phyloP scores from a whole-genome alignment of 805 yeast genomes.

The Torulaspora microellipsoides region DNA sequence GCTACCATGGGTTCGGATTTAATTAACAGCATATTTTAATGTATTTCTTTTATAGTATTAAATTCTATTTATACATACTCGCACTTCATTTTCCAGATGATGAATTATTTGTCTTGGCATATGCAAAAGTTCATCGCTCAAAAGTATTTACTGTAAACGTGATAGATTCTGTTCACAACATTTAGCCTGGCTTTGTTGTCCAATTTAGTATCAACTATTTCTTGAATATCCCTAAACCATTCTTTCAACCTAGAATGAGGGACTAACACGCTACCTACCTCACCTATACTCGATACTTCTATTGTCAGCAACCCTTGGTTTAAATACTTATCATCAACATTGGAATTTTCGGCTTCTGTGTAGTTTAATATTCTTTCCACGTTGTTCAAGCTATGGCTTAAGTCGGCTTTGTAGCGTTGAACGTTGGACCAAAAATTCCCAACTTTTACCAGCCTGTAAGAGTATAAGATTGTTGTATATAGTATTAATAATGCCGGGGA shows the following conservation, averaged over 20 bases:
- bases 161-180: conserved; percentile 56
- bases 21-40: conserved; percentile 66
- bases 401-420: conserved; percentile 19
- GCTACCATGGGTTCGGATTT: conserved; percentile 85
- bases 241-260: conserved; percentile 48
- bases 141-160: conserved; percentile 45
- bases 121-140: not conserved
- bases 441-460: conserved; percentile 24
- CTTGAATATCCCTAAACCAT: conserved; percentile 62
- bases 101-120: too few species aligned
- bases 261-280: conserved; percentile 44
- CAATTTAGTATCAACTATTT: conserved; percentile 44
- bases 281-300: conserved; percentile 56
- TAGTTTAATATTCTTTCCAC: conserved; percentile 51
- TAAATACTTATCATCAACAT: conserved; percentile 30
- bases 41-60: not conserved
- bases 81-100: too few species aligned
- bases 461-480: conserved; percentile 41
- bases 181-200: conserved; percentile 39
- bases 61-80: too few species aligned
- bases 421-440: conserved; percentile 28
- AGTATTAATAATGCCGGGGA: conserved; percentile 68
- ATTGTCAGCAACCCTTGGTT: conserved; percentile 61
- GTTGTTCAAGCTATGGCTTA: conserved; percentile 45
- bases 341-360: conserved; percentile 17